phyloP scores from a whole-genome alignment of 2,329 filamentous ascomycete species.

The Cladosporium austrohemisphaericum region DNA sequence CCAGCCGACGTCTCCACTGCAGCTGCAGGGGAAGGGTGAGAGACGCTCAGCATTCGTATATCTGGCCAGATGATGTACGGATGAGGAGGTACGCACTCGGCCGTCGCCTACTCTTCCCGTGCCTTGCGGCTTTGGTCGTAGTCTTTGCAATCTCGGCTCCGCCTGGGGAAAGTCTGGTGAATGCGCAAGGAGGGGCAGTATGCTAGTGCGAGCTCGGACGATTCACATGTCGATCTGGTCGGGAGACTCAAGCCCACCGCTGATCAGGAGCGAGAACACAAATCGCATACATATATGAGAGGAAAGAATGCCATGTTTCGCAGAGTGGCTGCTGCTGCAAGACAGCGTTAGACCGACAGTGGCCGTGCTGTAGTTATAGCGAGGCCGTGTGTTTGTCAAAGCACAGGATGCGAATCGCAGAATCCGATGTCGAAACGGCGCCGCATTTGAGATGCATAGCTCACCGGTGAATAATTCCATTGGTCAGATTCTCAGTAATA shows the following conservation, averaged over 20 bases:
- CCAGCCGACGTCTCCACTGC: constrained; percentile 1
- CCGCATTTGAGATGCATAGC: constrained; percentile 8
- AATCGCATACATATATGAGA: background rate
- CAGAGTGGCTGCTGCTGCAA: background rate
- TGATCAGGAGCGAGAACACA: constrained; percentile 11
- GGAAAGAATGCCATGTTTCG: constrained; percentile 4
- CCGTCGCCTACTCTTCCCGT: constrained; percentile 1
- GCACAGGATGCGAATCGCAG: background rate
- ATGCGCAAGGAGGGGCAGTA: constrained; percentile 13
- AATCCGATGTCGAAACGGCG: constrained; percentile 6
- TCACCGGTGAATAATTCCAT: constrained; percentile 8
- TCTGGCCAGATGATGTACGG: constrained; percentile 2
- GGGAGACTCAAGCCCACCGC: background rate
- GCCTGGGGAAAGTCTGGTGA: constrained; percentile 3
- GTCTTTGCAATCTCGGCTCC: constrained; percentile 2
- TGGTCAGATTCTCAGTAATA: background rate
- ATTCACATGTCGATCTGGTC: constrained; percentile 13
- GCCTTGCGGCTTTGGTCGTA: constrained; percentile 2
- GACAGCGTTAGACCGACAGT: constrained; percentile 4
- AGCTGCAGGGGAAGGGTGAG: constrained; percentile 11
- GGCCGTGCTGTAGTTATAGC: background rate
- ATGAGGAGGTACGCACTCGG: background rate
- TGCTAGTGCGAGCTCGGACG: constrained; percentile 12
- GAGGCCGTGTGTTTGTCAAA: constrained; percentile 1
- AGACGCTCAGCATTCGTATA: background rate